phyloP scores from a whole-genome alignment of 169 alveolate species.

The Plasmodium blacklocki region DNA sequence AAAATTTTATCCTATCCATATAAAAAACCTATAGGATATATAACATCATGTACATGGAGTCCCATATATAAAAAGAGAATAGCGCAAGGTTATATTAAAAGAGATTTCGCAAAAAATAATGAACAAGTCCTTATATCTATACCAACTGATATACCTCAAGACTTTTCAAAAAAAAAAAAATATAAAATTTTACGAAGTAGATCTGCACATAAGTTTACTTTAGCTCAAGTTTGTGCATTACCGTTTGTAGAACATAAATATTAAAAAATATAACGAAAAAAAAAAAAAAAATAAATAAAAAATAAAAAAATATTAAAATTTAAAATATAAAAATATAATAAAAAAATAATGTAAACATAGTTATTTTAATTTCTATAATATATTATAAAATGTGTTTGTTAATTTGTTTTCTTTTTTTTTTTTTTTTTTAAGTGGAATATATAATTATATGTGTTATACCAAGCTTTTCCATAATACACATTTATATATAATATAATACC shows the following conservation, averaged over 20 bases:
- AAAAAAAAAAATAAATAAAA: slow-evolving; percentile 18
- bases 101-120: slow-evolving; percentile 75
- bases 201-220: slow-evolving; percentile 65
- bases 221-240: slow-evolving; percentile 71
- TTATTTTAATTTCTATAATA: neutral
- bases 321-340: slow-evolving; percentile 18
- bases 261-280: slow-evolving; percentile 58
- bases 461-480: too few species aligned
- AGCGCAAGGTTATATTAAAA: slow-evolving; percentile 74
- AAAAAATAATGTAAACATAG: neutral
- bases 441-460: too few species aligned
- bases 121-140: slow-evolving; percentile 73
- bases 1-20: slow-evolving; percentile 74
- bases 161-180: slow-evolving; percentile 68
- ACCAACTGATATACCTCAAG: slow-evolving; percentile 68
- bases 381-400: neutral
- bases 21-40: slow-evolving; percentile 62
- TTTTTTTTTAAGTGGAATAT: neutral
- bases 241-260: slow-evolving; percentile 69
- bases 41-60: slow-evolving; percentile 77
- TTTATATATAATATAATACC: too few species aligned
- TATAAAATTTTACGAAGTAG: slow-evolving; percentile 66
- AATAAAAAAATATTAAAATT: slow-evolving; percentile 3
- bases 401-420: neutral
- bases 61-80: slow-evolving; percentile 70